Base-by-base conservation (phyloP, 495 filamentous ascomycete species). In the Glutinoglossum americanum region DNA sequence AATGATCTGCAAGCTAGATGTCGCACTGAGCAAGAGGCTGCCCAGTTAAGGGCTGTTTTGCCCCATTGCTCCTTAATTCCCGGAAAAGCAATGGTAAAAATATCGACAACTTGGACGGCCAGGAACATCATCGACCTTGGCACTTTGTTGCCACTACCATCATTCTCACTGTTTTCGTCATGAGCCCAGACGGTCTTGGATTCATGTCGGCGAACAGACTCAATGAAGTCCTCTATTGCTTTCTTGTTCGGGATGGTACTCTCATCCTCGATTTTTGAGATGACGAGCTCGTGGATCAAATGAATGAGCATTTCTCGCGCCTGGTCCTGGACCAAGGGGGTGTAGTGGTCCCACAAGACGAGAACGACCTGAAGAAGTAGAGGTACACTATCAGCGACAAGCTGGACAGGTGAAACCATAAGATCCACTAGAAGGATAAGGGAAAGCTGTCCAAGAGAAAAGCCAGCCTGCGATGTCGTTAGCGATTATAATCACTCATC, bases 261-360 rank as follows among this genome's bases (percentile, higher is more conserved):
- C 56, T 80, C 74, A 57, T 94, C 85, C 58, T 89, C 87, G 48
- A 95, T 78, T 59, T 83, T 84, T 0, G 93, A 92, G 39, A 96
- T 89, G 30, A 98, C 84, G 17, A 98, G 76, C 65, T 97, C 93
- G 64, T 98, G 92, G 51, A 98, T 94, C 9, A 98, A 76, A 72
- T 98, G 92, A 33, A 98, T 89, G 17, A 97, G 76, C 92, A 98
- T 94, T 64, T 98, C 92, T 48, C 89, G 81, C 44, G 92, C 89
- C 67, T 97, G 89, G 60, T 97, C 92, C 63, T 95, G 92, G 0
- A 98, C 90, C 13, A 95, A 78, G n/a, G 86, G 77, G 1, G 83
- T 93, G 63, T 97, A 93, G 58, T 95, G 87, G 65, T 98, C 92
- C 92, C 92, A 98, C 13, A 96, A 76, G 1, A 95, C 87, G 35